Evolutionary conservation across 75 land plant genomes (phyloP), one percentile per base, ranked within the genome.

Genomic region (Gnetum montanum): DNA sequence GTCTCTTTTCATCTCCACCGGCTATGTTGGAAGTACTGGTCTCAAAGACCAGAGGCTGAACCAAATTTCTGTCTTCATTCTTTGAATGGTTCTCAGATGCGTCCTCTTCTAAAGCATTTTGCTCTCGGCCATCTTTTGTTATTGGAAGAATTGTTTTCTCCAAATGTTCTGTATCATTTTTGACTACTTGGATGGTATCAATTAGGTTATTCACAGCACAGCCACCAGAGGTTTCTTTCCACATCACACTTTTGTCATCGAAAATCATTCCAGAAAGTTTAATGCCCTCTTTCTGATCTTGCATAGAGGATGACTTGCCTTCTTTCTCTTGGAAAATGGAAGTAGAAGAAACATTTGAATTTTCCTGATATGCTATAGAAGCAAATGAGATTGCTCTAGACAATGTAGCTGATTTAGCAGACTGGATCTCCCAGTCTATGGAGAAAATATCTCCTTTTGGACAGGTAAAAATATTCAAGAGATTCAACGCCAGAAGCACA

Each of bases 401-500:
- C 34, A 26, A 18, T 23, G 8, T 8, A 7, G 18, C 27, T 1
- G 13, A 4, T 29, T 46, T 54, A 58, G 28, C 15, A 46, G 59
- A 54, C 60, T 31, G 58, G 43, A 51, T 45, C 60, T 70, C 80
- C 83, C 76, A 79, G 19, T 72, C 68, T 46, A 72, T 80, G 19
- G 65, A 74, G 36, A 71, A 65, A 30, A 48, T 22, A 23, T 47
- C 49, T 53, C 66, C 60, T 38, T 74, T 65, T 38, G 67, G 61
- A 28, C 79, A 79, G 23, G 87, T 89, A 58, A 93, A 66, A 48
- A 83, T 80, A 24, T 60, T 60, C 58, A 85, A 61, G 27, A 93
- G 63, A 59, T 75, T 78, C 45, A 93, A 65, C 44, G 87, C 79
- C 34, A 89, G 59, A 24, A 93, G 66, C 50, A 89, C 82, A 37